phyloP scores from a whole-genome alignment of 306 rosid genomes.

The Corylus americana region DNA sequence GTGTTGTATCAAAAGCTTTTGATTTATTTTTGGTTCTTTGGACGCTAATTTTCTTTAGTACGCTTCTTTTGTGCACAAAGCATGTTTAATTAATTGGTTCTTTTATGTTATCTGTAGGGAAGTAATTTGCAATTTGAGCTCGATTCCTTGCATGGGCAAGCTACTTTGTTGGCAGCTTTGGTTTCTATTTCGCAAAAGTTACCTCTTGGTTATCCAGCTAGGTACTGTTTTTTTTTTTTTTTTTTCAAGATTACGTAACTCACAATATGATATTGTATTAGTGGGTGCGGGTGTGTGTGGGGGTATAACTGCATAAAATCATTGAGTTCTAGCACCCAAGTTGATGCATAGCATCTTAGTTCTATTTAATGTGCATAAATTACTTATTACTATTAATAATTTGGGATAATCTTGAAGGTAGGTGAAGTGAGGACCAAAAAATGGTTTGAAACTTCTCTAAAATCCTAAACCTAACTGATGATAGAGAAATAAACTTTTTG shows the following conservation, averaged over 20 bases:
- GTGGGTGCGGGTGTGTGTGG: no score
- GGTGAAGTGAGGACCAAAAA: neutral
- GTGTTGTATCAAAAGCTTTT: neutral
- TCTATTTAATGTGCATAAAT: neutral
- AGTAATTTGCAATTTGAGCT: slow-evolving; percentile 76
- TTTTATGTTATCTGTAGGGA: slow-evolving; percentile 55
- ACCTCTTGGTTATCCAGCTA: slow-evolving; percentile 94
- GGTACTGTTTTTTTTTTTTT: slow-evolving; percentile 44
- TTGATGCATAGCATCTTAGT: neutral
- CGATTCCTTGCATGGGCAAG: slow-evolving; percentile 91
- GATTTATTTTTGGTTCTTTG: neutral
- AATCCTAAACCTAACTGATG: neutral
- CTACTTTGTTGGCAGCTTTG: slow-evolving; percentile 87
- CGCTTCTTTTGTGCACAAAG: neutral
- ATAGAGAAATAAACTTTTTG: neutral
- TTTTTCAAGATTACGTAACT: neutral
- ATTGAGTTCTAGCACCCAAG: neutral
- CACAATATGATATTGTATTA: neutral
- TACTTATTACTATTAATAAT: neutral
- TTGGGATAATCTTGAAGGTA: neutral
- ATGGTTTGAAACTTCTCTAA: neutral
- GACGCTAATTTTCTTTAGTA: neutral
- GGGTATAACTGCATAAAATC: neutral
- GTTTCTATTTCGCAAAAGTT: slow-evolving; percentile 86
- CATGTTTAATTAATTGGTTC: slow-evolving; percentile 23